A percentile compares a stretch with the other conserved stretches of the same genome.
Evolutionary conservation across 1,139 yeast species (phyloP).

Genomic region (Blastobotrys arbuscula): DNA sequence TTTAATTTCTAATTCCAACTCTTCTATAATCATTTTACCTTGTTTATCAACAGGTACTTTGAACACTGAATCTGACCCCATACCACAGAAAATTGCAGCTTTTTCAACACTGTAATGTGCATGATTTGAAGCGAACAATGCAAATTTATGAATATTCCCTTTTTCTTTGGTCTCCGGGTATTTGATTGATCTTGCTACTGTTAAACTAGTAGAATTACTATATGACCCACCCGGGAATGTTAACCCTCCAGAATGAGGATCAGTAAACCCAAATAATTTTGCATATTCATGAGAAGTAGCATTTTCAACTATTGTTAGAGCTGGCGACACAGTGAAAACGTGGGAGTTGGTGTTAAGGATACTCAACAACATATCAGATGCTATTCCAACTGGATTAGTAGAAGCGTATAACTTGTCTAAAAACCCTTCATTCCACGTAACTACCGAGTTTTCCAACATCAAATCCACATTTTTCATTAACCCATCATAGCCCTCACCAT

Average conservation of each 20-base stretch:
- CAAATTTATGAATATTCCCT: slow-evolving; percentile 60
- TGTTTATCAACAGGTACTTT: slow-evolving; percentile 52
- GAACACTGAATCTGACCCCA: slow-evolving; percentile 61
- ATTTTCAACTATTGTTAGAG: slow-evolving; percentile 69
- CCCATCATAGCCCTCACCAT: slow-evolving; percentile 38
- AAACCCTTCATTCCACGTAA: slow-evolving; percentile 85
- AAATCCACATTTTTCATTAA: slow-evolving; percentile 49
- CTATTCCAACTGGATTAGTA: slow-evolving; percentile 77
- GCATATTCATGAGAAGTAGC: slow-evolving; percentile 67
- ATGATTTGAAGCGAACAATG: slow-evolving; percentile 65
- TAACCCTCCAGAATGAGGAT: slow-evolving; percentile 64
- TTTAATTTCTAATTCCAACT: slow-evolving; percentile 44
- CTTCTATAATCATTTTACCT: slow-evolving; percentile 52
- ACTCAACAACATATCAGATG: slow-evolving; percentile 65
- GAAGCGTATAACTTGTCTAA: slow-evolving; percentile 80
- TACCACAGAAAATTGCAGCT: slow-evolving; percentile 71
- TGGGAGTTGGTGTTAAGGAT: slow-evolving; percentile 78
- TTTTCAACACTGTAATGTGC: slow-evolving; percentile 80
- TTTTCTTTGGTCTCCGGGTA: slow-evolving; percentile 63
- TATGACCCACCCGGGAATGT: slow-evolving; percentile 88
- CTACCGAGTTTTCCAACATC: slow-evolving; percentile 63
- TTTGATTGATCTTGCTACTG: slow-evolving; percentile 62
- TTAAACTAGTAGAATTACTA: slow-evolving; percentile 76
- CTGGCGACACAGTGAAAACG: slow-evolving; percentile 83
- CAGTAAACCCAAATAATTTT: slow-evolving; percentile 51